A percentile compares a stretch with the other conserved stretches of the same genome.
Conservation (phyloP, 345 rosid genomes). For the Eucalyptus marginata region DNA sequence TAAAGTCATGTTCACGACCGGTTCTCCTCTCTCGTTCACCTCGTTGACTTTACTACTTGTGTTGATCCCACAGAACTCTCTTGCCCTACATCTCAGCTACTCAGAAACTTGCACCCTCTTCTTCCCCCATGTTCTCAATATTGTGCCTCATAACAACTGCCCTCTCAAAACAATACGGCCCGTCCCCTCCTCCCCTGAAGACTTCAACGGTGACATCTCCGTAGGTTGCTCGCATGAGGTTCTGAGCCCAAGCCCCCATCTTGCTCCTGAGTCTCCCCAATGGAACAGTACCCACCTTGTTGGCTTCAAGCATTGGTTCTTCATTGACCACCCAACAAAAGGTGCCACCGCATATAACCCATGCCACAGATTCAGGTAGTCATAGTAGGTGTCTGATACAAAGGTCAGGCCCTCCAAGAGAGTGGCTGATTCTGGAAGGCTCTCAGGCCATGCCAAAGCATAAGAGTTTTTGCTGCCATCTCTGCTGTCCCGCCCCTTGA, state of each 20-base stretch:
- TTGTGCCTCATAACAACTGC: conserved; percentile 32
- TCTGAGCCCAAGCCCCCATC: conserved; percentile 20
- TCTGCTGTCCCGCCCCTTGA: neutral
- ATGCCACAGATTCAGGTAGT: conserved; percentile 25
- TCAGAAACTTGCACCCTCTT: conserved; percentile 15
- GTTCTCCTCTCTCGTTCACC: conserved; percentile 5
- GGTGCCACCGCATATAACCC: conserved; percentile 18
- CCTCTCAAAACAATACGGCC: conserved; percentile 17
- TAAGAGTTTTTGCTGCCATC: conserved; percentile 29
- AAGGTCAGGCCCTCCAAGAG: conserved; percentile 24
- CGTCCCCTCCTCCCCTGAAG: conserved; percentile 6
- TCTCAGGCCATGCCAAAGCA: conserved; percentile 22
- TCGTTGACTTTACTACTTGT: neutral
- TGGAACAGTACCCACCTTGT: conserved; percentile 25
- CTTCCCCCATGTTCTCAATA: conserved; percentile 19
- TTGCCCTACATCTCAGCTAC: conserved; percentile 18
- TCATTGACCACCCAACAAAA: conserved; percentile 24
- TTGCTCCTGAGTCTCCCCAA: conserved; percentile 19
- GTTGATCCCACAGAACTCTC: conserved; percentile 10
- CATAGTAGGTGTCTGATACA: conserved; percentile 26
- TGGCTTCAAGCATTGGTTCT: conserved; percentile 13
- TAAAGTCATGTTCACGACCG: conserved; percentile 13
- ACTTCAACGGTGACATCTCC: conserved; percentile 8
- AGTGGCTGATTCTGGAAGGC: conserved; percentile 14
- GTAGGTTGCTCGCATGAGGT: conserved; percentile 15